Evolutionary conservation across 148 eudicot genomes (phyloP).

Genomic region (Drosera capensis): DNA sequence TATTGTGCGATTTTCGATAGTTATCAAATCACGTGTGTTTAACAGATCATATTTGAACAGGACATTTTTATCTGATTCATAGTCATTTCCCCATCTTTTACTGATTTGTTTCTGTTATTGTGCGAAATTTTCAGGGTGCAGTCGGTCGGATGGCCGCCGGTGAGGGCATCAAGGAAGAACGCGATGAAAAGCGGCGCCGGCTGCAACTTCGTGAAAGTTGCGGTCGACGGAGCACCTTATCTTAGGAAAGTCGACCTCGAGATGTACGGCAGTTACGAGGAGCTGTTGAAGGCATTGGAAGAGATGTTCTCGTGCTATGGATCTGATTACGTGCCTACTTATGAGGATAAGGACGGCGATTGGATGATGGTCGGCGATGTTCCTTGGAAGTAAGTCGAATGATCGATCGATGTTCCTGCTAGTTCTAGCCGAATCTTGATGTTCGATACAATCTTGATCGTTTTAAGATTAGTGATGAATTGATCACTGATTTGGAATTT

Average conservation of each 20-base stretch:
- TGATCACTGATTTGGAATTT: background rate
- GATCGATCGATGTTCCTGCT: background rate
- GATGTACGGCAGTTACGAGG: conserved; percentile 35
- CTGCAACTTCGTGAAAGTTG: conserved; percentile 51
- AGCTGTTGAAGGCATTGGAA: conserved; percentile 48
- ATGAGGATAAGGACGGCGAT: conserved; percentile 37
- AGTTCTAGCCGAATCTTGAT: background rate
- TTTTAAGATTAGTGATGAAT: background rate
- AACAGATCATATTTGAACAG: background rate
- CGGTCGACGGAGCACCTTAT: conserved; percentile 88
- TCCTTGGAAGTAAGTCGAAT: conserved; percentile 24
- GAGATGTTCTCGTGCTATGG: conserved; percentile 55
- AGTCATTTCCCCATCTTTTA: background rate
- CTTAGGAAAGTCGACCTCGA: conserved; percentile 77
- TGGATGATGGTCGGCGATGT: conserved; percentile 47
- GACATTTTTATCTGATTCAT: background rate
- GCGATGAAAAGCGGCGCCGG: conserved; percentile 10
- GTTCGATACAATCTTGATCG: background rate
- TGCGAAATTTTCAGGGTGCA: conserved; percentile 18
- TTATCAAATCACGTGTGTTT: no score
- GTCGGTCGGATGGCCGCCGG: conserved; percentile 54
- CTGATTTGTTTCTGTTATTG: background rate
- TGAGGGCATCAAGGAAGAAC: conserved; percentile 32
- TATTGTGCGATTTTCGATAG: no score
- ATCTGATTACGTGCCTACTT: conserved; percentile 27